These are phyloP conservation scores for Colletotrichum noveboracense DNA, from an alignment of 2,329 filamentous ascomycete genomes.

Conservation along the genomic window DNA sequence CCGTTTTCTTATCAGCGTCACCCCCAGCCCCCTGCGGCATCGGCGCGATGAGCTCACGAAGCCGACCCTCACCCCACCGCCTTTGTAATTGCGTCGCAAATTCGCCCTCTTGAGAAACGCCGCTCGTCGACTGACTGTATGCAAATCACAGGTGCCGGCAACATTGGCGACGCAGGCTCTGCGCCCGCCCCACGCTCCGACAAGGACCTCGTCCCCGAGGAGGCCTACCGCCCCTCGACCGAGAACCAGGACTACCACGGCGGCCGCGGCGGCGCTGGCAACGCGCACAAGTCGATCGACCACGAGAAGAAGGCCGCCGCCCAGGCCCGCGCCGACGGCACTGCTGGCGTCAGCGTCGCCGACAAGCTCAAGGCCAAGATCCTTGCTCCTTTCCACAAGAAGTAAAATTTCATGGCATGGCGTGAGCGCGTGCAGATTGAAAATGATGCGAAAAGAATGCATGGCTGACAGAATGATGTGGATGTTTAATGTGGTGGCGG, in stretches of 20 bases:
- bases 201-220: constrained; percentile 57
- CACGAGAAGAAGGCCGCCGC: constrained; percentile 34
- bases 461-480: background rate
- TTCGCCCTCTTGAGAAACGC: background rate
- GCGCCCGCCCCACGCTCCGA: constrained; percentile 49
- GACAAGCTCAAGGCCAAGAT: constrained; percentile 65
- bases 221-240: constrained; percentile 52
- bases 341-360: constrained; percentile 49
- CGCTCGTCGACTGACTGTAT: background rate
- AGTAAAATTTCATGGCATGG: constrained; percentile 29
- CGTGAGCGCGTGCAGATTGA: background rate
- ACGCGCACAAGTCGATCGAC: constrained; percentile 40
- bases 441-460: background rate
- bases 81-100: background rate
- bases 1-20: background rate
- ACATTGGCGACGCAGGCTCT: constrained; percentile 57
- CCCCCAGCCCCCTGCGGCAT: background rate
- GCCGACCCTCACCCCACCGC: background rate
- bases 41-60: background rate
- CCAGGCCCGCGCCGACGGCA: constrained; percentile 27
- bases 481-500: background rate
- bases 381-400: constrained; percentile 51
- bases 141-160: constrained; percentile 54
- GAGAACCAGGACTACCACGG: constrained; percentile 59
- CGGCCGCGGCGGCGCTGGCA: constrained; percentile 66